Conservation (phyloP, 129 eudicot genomes). For the Centaurea solstitialis region DNA sequence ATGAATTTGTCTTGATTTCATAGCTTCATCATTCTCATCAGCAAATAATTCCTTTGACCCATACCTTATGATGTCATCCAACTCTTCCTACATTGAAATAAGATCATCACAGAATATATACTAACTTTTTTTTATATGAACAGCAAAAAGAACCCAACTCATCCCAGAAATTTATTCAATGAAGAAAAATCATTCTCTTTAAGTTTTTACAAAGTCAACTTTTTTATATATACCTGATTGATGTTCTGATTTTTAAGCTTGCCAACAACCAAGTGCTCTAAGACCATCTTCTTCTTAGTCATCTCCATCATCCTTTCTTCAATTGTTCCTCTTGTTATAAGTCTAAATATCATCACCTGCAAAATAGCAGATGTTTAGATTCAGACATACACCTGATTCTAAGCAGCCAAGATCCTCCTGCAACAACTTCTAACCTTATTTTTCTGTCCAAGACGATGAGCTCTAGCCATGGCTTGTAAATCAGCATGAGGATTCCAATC, state of each 20-base stretch:
- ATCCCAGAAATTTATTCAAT: background rate
- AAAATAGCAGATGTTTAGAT: constrained; percentile 15
- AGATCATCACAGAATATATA: constrained; percentile 23
- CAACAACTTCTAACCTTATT: constrained; percentile 67
- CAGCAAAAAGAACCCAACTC: background rate
- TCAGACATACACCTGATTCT: background rate
- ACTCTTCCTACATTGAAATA: constrained; percentile 73
- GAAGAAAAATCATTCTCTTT: background rate
- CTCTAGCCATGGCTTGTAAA: constrained; percentile 99
- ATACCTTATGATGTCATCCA: constrained; percentile 96
- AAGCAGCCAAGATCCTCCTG: background rate
- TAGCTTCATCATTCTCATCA: constrained; percentile 90
- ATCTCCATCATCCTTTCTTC: constrained; percentile 99
- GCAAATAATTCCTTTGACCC: constrained; percentile 96
- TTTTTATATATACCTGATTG: constrained; percentile 88
- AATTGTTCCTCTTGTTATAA: constrained; percentile 90
- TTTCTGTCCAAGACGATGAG: constrained; percentile 98
- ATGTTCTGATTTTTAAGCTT: constrained; percentile 92
- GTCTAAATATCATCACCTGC: constrained; percentile 98
- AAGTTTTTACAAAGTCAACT: background rate
- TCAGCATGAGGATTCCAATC: constrained; percentile 99
- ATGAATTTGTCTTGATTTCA: constrained; percentile 95
- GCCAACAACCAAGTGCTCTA: constrained; percentile 98
- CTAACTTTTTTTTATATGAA: no score
- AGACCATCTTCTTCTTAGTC: constrained; percentile 98